phyloP scores from a whole-genome alignment of 2,329 filamentous ascomycete genomes.

The Bertia moriformis region DNA sequence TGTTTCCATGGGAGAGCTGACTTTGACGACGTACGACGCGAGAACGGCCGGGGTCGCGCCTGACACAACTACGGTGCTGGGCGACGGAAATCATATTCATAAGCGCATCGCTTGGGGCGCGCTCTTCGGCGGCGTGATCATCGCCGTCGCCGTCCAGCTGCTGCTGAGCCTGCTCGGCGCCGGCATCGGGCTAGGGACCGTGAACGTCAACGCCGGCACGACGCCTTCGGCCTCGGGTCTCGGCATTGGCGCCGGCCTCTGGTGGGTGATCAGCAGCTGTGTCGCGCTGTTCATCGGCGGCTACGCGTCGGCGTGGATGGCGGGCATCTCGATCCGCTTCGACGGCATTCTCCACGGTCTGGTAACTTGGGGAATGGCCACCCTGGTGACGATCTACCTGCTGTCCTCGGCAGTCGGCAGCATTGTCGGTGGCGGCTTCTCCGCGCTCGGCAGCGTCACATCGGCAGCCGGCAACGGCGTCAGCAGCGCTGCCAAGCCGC shows the following conservation, averaged over 20 bases:
- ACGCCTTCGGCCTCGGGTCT: background rate
- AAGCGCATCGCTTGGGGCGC: background rate
- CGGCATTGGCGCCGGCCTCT: background rate
- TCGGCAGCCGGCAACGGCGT: too few species aligned
- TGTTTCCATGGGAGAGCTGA: too few species aligned
- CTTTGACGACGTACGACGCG: too few species aligned
- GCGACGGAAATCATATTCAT: background rate
- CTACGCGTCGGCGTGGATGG: background rate
- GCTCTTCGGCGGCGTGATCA: background rate
- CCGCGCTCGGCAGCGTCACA: too few species aligned
- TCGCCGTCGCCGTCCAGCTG: background rate
- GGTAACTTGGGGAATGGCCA: background rate
- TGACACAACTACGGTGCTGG: background rate
- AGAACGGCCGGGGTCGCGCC: too few species aligned
- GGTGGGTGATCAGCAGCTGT: background rate
- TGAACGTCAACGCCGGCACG: background rate
- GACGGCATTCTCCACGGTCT: background rate
- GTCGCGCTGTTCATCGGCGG: background rate
- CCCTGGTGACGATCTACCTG: background rate
- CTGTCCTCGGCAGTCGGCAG: too few species aligned
- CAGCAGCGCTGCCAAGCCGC: too few species aligned
- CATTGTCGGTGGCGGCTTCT: too few species aligned
- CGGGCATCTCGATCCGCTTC: background rate
- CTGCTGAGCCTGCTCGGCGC: background rate
- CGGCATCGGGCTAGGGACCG: background rate